Base-by-base conservation (phyloP, 768 basidiomycete species). In the Auriculariales sp. region DNA sequence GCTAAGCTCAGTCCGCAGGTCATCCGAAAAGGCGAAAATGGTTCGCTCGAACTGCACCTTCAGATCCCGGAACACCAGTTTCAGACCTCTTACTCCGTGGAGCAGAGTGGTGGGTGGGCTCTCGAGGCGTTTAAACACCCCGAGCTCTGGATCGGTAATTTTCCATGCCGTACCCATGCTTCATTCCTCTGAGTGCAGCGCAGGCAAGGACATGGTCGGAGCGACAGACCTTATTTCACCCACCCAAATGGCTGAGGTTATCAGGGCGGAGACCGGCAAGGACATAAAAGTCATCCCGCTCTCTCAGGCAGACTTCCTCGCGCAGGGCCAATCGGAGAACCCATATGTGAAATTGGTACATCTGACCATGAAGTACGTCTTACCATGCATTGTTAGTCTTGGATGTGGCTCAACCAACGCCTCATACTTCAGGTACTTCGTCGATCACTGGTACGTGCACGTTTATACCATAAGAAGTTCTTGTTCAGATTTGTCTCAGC, bases 61-160 rank as follows among this genome's bases (percentile, higher is more conserved):
- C 39, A 19, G 22, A 22, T 44, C 39, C 19, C 19, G 14, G n/a
- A 19, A 24, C 22, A 44, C 22, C 22, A 19, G 17, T 44, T 24
- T 15, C 9, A 24, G 9, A 19, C 39, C 5, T 44, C 39, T 12
- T 44, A 44, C 19, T 19, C 39, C 7, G 39, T 44, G 14, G 39
- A 44, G 4, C 39, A 44, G 39, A 44, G 17, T 5, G 46, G 46
- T 5, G 46, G 14, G 6, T 47, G 46, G 46, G 46, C 30, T 12
- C 46, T 47, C 27, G 46, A 15, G 14, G 46, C 46, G 5, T 47
- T 47, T n/a, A 47, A 47, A 29, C 28, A 47, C 15, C 46, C 46
- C 7, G 24, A 11, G 11, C 4, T 6, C 19, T 47, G n/a, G 6
- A 30, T 47, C 29, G 46, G 46, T 44, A 28, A 10, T 33, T 50